Evolutionary conservation across 345 rosid genomes (phyloP).

Genomic region (Cardiospermum halicacabum): DNA sequence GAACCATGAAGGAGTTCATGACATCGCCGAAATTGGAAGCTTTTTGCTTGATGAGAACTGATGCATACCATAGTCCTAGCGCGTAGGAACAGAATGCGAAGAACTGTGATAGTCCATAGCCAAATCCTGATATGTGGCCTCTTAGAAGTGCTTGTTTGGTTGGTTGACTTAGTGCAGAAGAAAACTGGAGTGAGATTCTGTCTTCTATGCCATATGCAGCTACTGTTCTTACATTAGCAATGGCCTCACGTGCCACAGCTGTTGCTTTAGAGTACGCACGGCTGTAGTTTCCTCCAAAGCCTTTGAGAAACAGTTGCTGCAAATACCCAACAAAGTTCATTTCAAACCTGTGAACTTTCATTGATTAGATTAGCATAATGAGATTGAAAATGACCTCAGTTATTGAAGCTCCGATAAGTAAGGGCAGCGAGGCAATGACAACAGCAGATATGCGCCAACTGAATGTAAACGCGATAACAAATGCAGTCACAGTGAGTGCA

Average conservation of each 20-base stretch:
- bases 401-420: slow-evolving; percentile 71
- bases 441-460: slow-evolving; percentile 87
- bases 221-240: slow-evolving; percentile 61
- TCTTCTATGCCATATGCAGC: slow-evolving; percentile 74
- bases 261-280: slow-evolving; percentile 57
- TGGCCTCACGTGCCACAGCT: slow-evolving; percentile 68
- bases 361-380: background rate
- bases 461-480: slow-evolving; percentile 51
- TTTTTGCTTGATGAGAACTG: slow-evolving; percentile 46
- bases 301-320: slow-evolving; percentile 76
- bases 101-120: slow-evolving; percentile 66
- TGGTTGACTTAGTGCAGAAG: slow-evolving; percentile 51
- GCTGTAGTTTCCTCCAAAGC: slow-evolving; percentile 73
- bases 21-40: slow-evolving; percentile 47
- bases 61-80: slow-evolving; percentile 86
- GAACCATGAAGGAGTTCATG: slow-evolving; percentile 66
- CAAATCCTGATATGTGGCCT: slow-evolving; percentile 80
- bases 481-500: slow-evolving; percentile 71
- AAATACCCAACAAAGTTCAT: background rate
- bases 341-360: background rate
- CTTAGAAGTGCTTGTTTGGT: slow-evolving; percentile 48
- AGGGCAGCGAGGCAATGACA: slow-evolving; percentile 66
- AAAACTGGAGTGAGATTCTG: slow-evolving; percentile 41
- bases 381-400: slow-evolving; percentile 46
- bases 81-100: slow-evolving; percentile 62